Evolutionary conservation across 805 yeast species (phyloP).

Genomic region (Priceomyces haplophilus): DNA sequence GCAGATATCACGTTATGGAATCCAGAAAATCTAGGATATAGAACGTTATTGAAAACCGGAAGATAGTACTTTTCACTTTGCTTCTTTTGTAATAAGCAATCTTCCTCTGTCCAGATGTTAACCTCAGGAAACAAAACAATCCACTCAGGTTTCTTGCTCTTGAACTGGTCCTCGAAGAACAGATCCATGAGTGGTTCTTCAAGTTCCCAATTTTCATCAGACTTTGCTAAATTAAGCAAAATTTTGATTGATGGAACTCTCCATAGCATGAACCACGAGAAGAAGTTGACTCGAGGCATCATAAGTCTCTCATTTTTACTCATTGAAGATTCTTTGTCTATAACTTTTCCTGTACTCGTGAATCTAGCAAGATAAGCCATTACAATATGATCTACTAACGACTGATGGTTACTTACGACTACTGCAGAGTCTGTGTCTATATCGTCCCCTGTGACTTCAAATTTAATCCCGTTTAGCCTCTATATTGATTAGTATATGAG

Average conservation of each 20-base stretch:
- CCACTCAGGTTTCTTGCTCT: slow-evolving; percentile 53
- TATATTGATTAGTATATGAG: slow-evolving; percentile 9
- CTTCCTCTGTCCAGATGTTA: slow-evolving; percentile 56
- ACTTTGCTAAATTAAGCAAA: slow-evolving; percentile 44
- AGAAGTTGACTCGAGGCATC: slow-evolving; percentile 51
- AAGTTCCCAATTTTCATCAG: slow-evolving; percentile 72
- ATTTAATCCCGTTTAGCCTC: slow-evolving; percentile 36
- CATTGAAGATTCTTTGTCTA: neutral
- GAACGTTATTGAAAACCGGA: slow-evolving; percentile 56
- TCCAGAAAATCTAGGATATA: slow-evolving; percentile 75
- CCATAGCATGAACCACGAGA: slow-evolving; percentile 70
- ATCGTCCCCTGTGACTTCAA: slow-evolving; percentile 43
- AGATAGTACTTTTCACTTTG: slow-evolving; percentile 56
- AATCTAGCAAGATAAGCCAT: slow-evolving; percentile 41
- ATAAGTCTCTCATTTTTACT: slow-evolving; percentile 11
- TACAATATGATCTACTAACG: slow-evolving; percentile 63
- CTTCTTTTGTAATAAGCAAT: slow-evolving; percentile 47
- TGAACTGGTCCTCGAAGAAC: slow-evolving; percentile 34
- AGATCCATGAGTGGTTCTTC: slow-evolving; percentile 34
- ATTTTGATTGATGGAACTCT: slow-evolving; percentile 53
- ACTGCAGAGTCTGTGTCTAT: slow-evolving; percentile 35
- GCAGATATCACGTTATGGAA: slow-evolving; percentile 49
- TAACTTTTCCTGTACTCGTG: slow-evolving; percentile 14
- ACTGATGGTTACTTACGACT: slow-evolving; percentile 59
- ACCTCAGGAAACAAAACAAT: slow-evolving; percentile 83